Evolutionary conservation across 192 early-diverging fungal species (phyloP).

Genomic region (Coemansia sp.): DNA sequence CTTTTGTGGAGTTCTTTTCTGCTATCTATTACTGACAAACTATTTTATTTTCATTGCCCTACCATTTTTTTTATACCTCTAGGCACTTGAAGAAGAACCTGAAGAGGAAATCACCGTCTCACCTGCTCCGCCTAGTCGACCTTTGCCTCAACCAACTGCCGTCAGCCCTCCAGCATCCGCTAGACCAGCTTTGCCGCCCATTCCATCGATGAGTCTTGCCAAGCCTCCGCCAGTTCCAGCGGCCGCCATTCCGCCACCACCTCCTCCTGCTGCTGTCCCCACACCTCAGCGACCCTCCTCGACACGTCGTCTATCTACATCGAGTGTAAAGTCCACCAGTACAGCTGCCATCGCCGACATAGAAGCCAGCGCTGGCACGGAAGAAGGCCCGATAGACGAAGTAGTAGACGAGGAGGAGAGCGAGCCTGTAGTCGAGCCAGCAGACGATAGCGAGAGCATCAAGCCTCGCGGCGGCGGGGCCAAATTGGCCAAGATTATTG

Average conservation of each 20-base stretch:
- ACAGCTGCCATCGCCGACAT: conserved; percentile 4
- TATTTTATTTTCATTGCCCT: neutral
- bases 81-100: conserved; percentile 13
- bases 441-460: neutral
- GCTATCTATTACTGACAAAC: neutral
- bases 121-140: conserved; percentile 35
- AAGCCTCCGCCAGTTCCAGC: conserved; percentile 22
- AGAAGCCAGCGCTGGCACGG: neutral
- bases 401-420: neutral
- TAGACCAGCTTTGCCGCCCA: conserved; percentile 23
- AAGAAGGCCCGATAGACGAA: conserved; percentile 6
- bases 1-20: neutral
- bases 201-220: conserved; percentile 18
- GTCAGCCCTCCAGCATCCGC: conserved; percentile 22
- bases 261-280: conserved; percentile 2
- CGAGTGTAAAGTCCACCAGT: conserved; percentile 14
- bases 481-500: conserved; percentile 63
- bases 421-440: conserved; percentile 8
- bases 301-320: conserved; percentile 15
- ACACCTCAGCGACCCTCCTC: conserved; percentile 13
- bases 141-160: conserved; percentile 40
- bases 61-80: conserved; percentile 5
- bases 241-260: conserved; percentile 4
- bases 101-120: conserved; percentile 24
- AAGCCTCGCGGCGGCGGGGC: conserved; percentile 32